Evolutionary conservation across 345 rosid species (phyloP).

Genomic region (Lepidium didymum): DNA sequence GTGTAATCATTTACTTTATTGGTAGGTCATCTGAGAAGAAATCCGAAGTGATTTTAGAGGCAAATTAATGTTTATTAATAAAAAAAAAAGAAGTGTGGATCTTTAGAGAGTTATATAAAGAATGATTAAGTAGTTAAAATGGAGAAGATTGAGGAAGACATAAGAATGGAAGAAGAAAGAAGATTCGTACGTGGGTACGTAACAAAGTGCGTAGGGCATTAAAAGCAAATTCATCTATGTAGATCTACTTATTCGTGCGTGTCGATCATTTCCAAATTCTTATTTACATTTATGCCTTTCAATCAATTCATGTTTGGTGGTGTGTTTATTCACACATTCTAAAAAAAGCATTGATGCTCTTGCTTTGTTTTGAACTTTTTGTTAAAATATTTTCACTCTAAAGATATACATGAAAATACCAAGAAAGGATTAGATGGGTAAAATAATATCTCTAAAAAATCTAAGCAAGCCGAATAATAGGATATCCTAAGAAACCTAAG

Average conservation of each 20-base stretch:
- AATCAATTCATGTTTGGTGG: slow-evolving; percentile 9
- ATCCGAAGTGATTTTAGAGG: slow-evolving; percentile 15
- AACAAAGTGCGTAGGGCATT: slow-evolving; percentile 17
- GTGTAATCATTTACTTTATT: slow-evolving; percentile 12
- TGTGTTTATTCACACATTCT: too few species aligned
- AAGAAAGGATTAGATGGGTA: too few species aligned
- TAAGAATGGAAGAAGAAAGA: slow-evolving; percentile 7
- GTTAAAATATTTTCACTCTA: too few species aligned
- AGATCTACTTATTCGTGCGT: slow-evolving; percentile 28
- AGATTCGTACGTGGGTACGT: slow-evolving; percentile 23
- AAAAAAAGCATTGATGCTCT: too few species aligned
- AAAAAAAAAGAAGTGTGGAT: too few species aligned
- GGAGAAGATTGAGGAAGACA: not conserved
- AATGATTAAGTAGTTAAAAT: not conserved
- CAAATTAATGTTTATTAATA: slow-evolving; percentile 14
- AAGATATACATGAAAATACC: too few species aligned
- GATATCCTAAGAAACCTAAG: too few species aligned
- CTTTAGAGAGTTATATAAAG: not conserved
- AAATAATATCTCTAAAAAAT: too few species aligned
- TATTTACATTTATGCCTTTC: not conserved
- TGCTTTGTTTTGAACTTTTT: too few species aligned
- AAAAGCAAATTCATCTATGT: slow-evolving; percentile 7
- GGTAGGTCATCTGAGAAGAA: slow-evolving; percentile 18
- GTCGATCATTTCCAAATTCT: slow-evolving; percentile 18
- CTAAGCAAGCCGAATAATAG: too few species aligned